These are phyloP conservation scores for Lophiostoma macrostomum DNA, from an alignment of 495 filamentous ascomycete genomes.

Conservation along the genomic window DNA sequence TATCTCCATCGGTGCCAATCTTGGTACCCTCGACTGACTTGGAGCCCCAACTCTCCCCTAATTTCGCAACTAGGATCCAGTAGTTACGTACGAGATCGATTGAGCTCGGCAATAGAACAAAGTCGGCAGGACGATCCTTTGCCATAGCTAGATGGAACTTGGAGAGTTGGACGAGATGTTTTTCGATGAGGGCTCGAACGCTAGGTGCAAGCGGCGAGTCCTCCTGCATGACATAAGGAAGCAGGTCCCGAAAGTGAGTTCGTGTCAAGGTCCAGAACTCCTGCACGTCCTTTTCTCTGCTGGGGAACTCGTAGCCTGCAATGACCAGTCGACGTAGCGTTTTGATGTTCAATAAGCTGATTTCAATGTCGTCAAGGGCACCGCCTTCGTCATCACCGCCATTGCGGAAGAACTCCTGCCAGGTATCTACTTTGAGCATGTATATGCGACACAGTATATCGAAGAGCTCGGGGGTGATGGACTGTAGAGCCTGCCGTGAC, in stretches of 20 bases:
- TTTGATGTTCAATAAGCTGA: conserved; percentile 75
- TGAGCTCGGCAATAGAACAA: conserved; percentile 74
- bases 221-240: conserved; percentile 50
- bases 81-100: conserved; percentile 72
- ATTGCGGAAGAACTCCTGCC: conserved; percentile 59
- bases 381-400: conserved; percentile 56
- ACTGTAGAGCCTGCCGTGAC: conserved; percentile 68
- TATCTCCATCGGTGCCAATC: conserved; percentile 51
- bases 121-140: conserved; percentile 68
- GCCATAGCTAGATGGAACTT: conserved; percentile 90
- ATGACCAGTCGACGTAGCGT: conserved; percentile 75
- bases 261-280: conserved; percentile 72
- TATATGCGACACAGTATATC: conserved; percentile 75
- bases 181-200: conserved; percentile 59
- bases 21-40: conserved; percentile 41
- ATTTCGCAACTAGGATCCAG: conserved; percentile 72
- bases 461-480: conserved; percentile 74
- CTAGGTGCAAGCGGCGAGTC: conserved; percentile 47
- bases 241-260: conserved; percentile 68
- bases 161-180: conserved; percentile 82
- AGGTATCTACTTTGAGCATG: conserved; percentile 64
- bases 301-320: conserved; percentile 78
- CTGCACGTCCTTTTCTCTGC: conserved; percentile 68
- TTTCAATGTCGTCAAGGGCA: conserved; percentile 61
- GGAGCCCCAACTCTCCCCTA: conserved; percentile 67